Conservation (phyloP, 345 rosid genomes). For the Populus euphratica region DNA sequence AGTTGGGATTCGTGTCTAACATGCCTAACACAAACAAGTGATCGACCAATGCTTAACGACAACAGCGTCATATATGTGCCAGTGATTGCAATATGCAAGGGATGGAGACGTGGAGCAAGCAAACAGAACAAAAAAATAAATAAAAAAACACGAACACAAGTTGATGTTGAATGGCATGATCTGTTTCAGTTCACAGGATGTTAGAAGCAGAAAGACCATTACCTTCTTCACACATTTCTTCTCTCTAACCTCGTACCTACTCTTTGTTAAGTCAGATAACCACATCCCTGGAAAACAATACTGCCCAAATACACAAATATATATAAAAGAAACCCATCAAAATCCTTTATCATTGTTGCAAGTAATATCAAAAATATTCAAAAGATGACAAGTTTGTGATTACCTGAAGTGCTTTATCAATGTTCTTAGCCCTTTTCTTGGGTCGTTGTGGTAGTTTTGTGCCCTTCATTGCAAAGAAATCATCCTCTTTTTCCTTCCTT, state of each 20-base stretch:
- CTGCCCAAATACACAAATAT: constrained; percentile 31
- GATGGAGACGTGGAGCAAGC: not conserved
- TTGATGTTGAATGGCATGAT: no score
- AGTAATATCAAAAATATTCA: not conserved
- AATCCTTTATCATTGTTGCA: not conserved
- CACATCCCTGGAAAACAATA: constrained; percentile 77
- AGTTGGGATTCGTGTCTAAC: constrained; percentile 7
- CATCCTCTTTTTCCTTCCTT: constrained; percentile 69
- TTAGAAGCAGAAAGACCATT: not conserved
- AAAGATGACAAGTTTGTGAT: not conserved
- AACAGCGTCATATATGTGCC: not conserved
- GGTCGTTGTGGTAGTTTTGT: constrained; percentile 69
- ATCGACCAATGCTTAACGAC: not conserved
- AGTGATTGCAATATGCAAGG: not conserved
- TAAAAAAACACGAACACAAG: not conserved
- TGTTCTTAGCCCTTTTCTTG: constrained; percentile 60
- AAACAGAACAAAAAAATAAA: not conserved
- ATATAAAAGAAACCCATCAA: not conserved
- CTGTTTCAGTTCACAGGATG: not conserved
- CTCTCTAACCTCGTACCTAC: constrained; percentile 70
- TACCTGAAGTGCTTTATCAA: constrained; percentile 68
- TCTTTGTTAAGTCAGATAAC: constrained; percentile 61
- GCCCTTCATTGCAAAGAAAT: constrained; percentile 66
- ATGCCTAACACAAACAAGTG: not conserved
- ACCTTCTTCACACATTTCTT: constrained; percentile 75